Percentiles rank a stretch among this genome's conserved stretches.
These are phyloP conservation scores for Phytophthora meadii DNA, from an alignment of 352 stramenopile species.

Conservation along the genomic window DNA sequence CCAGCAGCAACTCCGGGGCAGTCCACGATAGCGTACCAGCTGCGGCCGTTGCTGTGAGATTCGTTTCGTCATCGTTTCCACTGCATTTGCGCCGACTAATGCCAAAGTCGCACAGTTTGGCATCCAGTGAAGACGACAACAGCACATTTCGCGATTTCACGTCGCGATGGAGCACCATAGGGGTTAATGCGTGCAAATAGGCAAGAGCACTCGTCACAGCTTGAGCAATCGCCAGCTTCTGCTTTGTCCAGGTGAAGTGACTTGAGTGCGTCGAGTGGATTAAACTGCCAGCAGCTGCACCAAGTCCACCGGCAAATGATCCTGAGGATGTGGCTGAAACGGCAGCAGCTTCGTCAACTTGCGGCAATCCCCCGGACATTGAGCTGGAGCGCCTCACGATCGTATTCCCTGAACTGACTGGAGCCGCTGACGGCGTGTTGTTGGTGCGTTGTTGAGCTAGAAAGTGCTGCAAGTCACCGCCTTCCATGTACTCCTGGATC, in stretches of 20 bases:
- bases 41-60: conserved; percentile 59
- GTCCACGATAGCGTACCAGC: conserved; percentile 72
- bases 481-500: conserved; percentile 79
- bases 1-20: conserved; percentile 65
- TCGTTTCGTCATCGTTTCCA: conserved; percentile 40
- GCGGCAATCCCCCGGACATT: conserved; percentile 15
- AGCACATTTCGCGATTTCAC: conserved; percentile 92
- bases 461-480: conserved; percentile 70
- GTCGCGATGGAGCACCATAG: conserved; percentile 88
- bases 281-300: conserved; percentile 16
- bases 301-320: conserved; percentile 19
- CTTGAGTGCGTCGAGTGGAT: conserved; percentile 26
- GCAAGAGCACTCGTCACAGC: conserved; percentile 67
- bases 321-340: conserved; percentile 21
- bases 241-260: conserved; percentile 59
- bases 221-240: conserved; percentile 65
- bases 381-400: conserved; percentile 22
- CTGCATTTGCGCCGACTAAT: conserved; percentile 63
- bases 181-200: conserved; percentile 80
- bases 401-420: conserved; percentile 21
- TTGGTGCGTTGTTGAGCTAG: conserved; percentile 38
- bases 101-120: conserved; percentile 68
- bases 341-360: conserved; percentile 28
- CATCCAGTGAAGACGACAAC: conserved; percentile 54
- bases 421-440: conserved; percentile 8